Conservation (phyloP, 2,329 filamentous ascomycete genomes). For the Colletotrichum graminicola region DNA sequence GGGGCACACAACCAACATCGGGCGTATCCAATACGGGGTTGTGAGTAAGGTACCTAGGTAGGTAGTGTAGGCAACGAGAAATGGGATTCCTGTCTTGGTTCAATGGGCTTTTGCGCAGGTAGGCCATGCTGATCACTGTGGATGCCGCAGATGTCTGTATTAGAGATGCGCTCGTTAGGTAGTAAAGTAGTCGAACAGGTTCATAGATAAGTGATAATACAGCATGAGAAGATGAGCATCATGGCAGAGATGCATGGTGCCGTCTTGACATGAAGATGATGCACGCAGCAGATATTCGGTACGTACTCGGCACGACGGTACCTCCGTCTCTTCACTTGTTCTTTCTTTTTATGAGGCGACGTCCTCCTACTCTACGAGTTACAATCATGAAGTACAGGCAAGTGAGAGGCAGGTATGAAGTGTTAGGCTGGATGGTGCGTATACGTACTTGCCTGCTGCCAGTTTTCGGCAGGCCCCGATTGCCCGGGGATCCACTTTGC, state of each 20-base stretch:
- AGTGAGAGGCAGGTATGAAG: too few species aligned
- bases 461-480: slow-evolving; percentile 8
- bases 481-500: slow-evolving; percentile 19
- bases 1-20: slow-evolving; percentile 29
- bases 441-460: background rate
- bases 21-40: slow-evolving; percentile 3
- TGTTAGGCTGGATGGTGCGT: too few species aligned
- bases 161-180: background rate
- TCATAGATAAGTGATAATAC: background rate
- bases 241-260: slow-evolving; percentile 4
- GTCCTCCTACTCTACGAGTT: too few species aligned
- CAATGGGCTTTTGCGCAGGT: background rate
- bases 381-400: background rate
- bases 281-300: background rate
- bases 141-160: background rate
- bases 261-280: background rate
- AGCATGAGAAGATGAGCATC: background rate
- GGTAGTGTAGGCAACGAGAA: background rate
- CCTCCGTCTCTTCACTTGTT: background rate
- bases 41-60: background rate
- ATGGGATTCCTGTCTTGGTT: background rate
- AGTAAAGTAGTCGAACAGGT: background rate
- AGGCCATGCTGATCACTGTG: slow-evolving; percentile 21
- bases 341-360: background rate
- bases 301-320: background rate